Evolutionary conservation across 2,329 filamentous ascomycete species (phyloP).

Genomic region (Geosmithia putterillii): DNA sequence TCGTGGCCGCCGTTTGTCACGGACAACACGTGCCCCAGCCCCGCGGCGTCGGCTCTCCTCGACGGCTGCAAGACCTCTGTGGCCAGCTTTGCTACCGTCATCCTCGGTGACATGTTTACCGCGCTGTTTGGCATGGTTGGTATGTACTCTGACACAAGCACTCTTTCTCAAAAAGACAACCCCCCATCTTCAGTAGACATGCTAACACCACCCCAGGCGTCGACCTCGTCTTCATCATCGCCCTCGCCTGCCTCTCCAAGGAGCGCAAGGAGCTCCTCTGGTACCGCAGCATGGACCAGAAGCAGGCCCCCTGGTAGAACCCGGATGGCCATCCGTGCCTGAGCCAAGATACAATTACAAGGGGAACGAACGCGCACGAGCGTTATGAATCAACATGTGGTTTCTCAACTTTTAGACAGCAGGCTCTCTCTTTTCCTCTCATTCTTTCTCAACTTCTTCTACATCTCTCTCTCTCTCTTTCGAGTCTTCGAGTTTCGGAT

Average conservation of each 20-base stretch:
- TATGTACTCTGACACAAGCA: conserved; percentile 17
- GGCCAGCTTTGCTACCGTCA: conserved; percentile 55
- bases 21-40: conserved; percentile 55
- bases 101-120: conserved; percentile 68
- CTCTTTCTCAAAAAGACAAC: neutral
- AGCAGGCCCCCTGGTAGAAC: conserved; percentile 43
- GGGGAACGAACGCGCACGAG: neutral
- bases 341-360: neutral
- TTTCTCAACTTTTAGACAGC: too few relatives aligned
- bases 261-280: conserved; percentile 69
- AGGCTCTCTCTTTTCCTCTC: too few relatives aligned
- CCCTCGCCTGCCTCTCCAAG: conserved; percentile 65
- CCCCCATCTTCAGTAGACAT: neutral
- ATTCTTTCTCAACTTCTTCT: too few relatives aligned
- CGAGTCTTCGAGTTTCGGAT: too few relatives aligned
- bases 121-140: conserved; percentile 69
- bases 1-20: conserved; percentile 60
- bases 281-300: conserved; percentile 73
- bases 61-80: conserved; percentile 59
- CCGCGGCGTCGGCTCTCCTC: conserved; percentile 57
- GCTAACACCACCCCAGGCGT: conserved; percentile 26
- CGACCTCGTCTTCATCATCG: conserved; percentile 56
- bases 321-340: too few relatives aligned
- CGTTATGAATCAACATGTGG: too few relatives aligned
- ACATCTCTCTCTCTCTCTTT: too few relatives aligned